These are phyloP conservation scores for Sequoiadendron giganteum DNA, from an alignment of 75 land plant genomes.

Conservation along the genomic window DNA sequence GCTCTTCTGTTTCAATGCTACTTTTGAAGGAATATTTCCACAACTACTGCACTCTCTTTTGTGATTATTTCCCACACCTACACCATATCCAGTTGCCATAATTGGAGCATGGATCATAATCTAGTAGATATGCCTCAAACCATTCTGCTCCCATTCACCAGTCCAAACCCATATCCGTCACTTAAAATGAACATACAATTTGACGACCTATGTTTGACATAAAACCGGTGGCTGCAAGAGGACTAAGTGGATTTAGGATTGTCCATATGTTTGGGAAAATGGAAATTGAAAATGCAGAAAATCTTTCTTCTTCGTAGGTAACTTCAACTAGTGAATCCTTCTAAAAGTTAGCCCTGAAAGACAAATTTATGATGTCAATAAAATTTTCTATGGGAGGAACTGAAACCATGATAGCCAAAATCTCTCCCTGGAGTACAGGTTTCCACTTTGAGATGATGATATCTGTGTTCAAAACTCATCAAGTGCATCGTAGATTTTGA, in stretches of 20 bases:
- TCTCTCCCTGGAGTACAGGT: constrained; percentile 29
- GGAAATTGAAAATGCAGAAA: constrained; percentile 26
- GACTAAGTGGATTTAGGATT: constrained; percentile 25
- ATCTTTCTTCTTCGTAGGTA: neutral
- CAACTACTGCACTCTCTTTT: too few species aligned
- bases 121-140: constrained; percentile 96
- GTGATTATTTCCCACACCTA: constrained; percentile 43
- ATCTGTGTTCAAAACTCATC: constrained; percentile 12
- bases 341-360: constrained; percentile 8
- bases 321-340: neutral
- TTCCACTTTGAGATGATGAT: constrained; percentile 21
- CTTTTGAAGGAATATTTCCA: too few species aligned
- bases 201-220: too few species aligned
- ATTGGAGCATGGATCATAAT: constrained; percentile 98
- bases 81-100: constrained; percentile 99
- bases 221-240: too few species aligned
- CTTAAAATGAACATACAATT: constrained; percentile 99
- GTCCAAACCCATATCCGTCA: constrained; percentile 96
- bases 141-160: constrained; percentile 99
- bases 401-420: constrained; percentile 22
- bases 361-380: constrained; percentile 12
- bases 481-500: constrained; percentile 3
- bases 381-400: constrained; percentile 10
- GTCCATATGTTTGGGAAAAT: constrained; percentile 5
- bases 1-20: too few species aligned